Evolutionary conservation across 192 early-diverging fungal species (phyloP), one percentile per base, ranked within the genome.

Genomic region (Coemansia sp.): DNA sequence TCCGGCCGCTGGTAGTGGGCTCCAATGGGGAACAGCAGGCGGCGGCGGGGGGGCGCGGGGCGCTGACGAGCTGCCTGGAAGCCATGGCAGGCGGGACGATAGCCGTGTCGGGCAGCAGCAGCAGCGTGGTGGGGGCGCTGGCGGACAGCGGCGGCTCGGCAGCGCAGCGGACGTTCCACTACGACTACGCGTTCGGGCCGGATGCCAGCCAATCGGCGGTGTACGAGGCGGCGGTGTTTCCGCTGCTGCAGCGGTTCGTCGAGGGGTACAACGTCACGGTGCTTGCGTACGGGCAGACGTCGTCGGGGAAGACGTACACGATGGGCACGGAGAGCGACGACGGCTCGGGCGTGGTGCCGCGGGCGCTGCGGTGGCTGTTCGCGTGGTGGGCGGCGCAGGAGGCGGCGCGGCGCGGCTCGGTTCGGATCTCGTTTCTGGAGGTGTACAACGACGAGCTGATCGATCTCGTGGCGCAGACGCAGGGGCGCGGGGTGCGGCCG

Each of bases 391-490:
- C 63, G 16, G 34, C 39, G 46, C 75, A 77, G 62, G 59, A 62
- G 33, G 27, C 10, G 33, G 56, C 8, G 0, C 37, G 34, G 37
- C 53, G 14, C 6, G 57, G 34, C 34, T 57, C 59, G 37, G 65
- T 78, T n/a, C 63, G 70, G 19, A 93, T 97, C 10, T 95, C 95
- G 10, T 98, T 97, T 82, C 73, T 99, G 31, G 96, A 99, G 69
- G 87, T 97, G 9, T 97, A 99, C 78, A 99, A 99, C 74, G 97
- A 99, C 67, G 97, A 99, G 39, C 81, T 97, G 45, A 89, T 95
- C 19, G 97, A 99, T 82, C 80, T 99, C 42, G 75, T 97, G 31
- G 91, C 89, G 59, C 88, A 87, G 46, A 69, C 80, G 62, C 74
- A 82, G 77, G 74, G 84, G 64, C 74, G 77, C 54, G 85, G 84